Evolutionary conservation across 192 early-diverging fungal genomes (phyloP).

Genomic region (Lobosporangium transversale): DNA sequence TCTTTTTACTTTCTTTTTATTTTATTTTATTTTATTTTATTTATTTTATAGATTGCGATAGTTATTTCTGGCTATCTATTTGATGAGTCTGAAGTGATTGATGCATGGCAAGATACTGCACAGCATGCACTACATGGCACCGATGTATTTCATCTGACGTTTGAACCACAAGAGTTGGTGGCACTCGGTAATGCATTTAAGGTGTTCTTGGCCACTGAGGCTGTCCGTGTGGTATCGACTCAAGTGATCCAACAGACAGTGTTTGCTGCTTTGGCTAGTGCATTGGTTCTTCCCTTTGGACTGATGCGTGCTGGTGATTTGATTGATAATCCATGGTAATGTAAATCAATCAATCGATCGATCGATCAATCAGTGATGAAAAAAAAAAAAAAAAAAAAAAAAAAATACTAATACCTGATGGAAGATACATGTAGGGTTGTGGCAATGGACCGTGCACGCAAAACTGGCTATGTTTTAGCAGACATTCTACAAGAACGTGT

Average conservation of each 20-base stretch:
- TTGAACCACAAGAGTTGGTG: slow-evolving; percentile 58
- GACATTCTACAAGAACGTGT: slow-evolving; percentile 64
- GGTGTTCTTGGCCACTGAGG: slow-evolving; percentile 60
- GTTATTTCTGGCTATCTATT: slow-evolving; percentile 69
- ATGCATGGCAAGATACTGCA: slow-evolving; percentile 59
- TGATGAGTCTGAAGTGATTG: slow-evolving; percentile 37
- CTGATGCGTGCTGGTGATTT: slow-evolving; percentile 64
- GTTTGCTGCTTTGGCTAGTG: slow-evolving; percentile 60
- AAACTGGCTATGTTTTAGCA: slow-evolving; percentile 66
- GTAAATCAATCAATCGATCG: not conserved
- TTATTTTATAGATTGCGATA: slow-evolving; percentile 54
- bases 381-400: no score
- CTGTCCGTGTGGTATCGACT: slow-evolving; percentile 58
- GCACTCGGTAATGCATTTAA: slow-evolving; percentile 60
- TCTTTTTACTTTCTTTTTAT: slow-evolving; percentile 2
- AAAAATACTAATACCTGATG: no score
- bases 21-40: not conserved
- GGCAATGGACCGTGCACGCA: slow-evolving; percentile 61
- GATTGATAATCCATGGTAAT: slow-evolving; percentile 70
- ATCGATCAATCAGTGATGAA: no score
- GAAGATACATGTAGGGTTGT: no score
- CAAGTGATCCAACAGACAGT: slow-evolving; percentile 62
- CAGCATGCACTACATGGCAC: slow-evolving; percentile 23
- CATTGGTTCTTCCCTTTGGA: slow-evolving; percentile 60
- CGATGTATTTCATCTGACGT: slow-evolving; percentile 63